Evolutionary conservation across 306 rosid species (phyloP).

Genomic region (Rosa multiflora): DNA sequence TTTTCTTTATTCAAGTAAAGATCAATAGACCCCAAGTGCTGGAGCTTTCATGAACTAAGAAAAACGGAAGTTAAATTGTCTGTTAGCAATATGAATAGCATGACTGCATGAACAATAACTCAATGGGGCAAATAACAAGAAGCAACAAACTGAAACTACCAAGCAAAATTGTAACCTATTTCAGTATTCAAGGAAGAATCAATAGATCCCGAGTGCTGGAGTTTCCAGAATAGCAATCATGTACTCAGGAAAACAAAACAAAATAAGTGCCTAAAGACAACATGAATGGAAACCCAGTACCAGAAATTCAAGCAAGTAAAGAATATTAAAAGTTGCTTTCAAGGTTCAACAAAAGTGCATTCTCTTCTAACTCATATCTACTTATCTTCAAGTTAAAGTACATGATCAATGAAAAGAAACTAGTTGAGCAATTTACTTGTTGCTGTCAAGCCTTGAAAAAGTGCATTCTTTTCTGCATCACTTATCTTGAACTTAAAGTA

Average conservation of each 20-base stretch:
- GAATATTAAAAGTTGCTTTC: neutral
- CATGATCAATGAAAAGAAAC: conserved; percentile 3
- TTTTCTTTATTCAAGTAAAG: neutral
- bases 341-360: neutral
- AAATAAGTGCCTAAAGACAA: neutral
- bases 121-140: neutral
- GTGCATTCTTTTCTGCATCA: neutral
- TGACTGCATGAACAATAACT: neutral
- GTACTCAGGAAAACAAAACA: neutral
- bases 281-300: neutral
- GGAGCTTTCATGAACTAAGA: neutral
- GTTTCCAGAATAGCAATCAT: neutral
- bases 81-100: neutral
- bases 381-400: neutral
- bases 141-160: neutral
- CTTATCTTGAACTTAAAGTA: neutral
- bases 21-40: neutral
- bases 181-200: neutral
- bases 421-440: neutral
- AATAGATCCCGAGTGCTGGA: neutral
- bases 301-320: neutral
- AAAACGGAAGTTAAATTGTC: neutral
- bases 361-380: neutral
- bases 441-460: neutral
- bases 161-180: neutral